Base-by-base conservation (phyloP, 176 grass and related monocot genomes). In the Hordeum vulgare region DNA sequence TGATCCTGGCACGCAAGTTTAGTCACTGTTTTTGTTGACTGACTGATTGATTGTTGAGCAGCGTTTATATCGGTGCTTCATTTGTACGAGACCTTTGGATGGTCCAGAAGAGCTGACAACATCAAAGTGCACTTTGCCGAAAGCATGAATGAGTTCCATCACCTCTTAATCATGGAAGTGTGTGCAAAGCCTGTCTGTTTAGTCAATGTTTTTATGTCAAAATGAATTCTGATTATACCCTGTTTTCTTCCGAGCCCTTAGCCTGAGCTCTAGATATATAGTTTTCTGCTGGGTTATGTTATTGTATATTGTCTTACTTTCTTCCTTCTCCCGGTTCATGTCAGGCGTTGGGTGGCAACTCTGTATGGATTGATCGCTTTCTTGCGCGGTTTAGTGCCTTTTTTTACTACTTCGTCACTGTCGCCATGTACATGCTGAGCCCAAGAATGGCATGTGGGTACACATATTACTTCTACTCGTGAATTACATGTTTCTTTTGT, bases 111-210 rank as follows among this genome's bases (percentile, higher is more conserved):
- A 89, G 80, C 93, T 37, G 96, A 99, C 64, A 96, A 99, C 36
- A 66, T 99, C 78, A 99, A 99, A 79, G 96, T 99, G 67, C 96
- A 99, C 83, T 96, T 99, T 89, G 96, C 96, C 10, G 81, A 99
- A 80, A 99, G 87, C 85, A 92, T 81, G 96, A 99, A 99, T 31
- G 96, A 99, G 89, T 71, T 96, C 63, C 93, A 99, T 54, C 96
- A 99, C 83, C 91, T 99, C 51, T 71, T 96, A 57, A 99, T 99
- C 63, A 99, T 99, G 96, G 96, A 99, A 76, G 96, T 99, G 92
- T 36, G 82, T 10, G 5, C 80, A 42, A 10, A 17, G n/a, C 53
- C 8, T 51, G 1, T 41, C 40, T 72, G 17, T 11, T 25, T 31
- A 1, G 64, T 33, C 70, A 49, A 11, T 49, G 25, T 28, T 14